Evolutionary conservation across 805 yeast species (phyloP), one percentile per base, ranked within the genome.

Genomic region (Zygosaccharomyces pseudorouxii): DNA sequence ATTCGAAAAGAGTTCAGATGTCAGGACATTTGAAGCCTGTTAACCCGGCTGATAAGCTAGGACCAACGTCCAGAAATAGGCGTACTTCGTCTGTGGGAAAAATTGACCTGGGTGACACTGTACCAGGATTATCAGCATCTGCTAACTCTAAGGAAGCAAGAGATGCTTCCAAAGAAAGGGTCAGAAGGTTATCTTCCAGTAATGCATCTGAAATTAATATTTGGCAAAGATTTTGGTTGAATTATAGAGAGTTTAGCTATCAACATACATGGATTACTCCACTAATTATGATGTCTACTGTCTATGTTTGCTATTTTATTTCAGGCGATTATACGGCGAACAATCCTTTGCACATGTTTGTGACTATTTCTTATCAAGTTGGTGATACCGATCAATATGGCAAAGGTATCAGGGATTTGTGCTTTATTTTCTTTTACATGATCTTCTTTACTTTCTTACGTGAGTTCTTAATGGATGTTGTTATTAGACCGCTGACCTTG

Each of bases 391-490:
- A 81, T 46, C 42, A 71, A 61, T 93, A 90, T 65, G 97, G 87
- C 23, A 93, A 93, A 69, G 99, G 99, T 48, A 71, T 64, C 40
- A 80, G 82, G 59, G 99, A 93, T 69, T 77, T 89, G 55, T 75
- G 75, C 19, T 93, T 89, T 71, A 87, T 92, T 12, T 74, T 75
- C 16, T 89, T 80, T 65, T 82, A 87, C 70, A 86, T 92, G 77
- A 68, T 93, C 33, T 82, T 89, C 58, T 90, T 93, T 77, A 86
- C 97, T 0, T 93, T 92, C 64, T 73, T 80, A 55, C 80, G 99
- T 60, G 99, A 93, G 68, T 92, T 93, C 63, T 62, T 81, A 55
- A 89, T 93, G 98, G 90, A 89, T 65, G 73, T 79, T 29, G 59
- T 89, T 0, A 78, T 93, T 50, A 75, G 75, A 57, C 98, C 98